Evolutionary conservation across 805 yeast species (phyloP).

Genomic region (Saturnispora silvae): DNA sequence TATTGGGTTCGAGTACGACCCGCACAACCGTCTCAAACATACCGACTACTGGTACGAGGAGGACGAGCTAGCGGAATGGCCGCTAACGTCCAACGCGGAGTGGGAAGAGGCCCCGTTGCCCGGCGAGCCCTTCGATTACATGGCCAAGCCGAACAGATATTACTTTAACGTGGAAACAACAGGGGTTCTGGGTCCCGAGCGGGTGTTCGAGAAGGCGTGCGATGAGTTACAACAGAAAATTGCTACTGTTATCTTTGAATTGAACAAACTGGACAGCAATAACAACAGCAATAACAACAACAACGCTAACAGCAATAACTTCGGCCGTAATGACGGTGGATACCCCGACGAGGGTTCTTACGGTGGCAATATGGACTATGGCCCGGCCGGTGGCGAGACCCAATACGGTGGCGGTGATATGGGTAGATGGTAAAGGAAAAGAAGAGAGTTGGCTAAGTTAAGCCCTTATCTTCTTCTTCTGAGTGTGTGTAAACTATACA

Average conservation of each 20-base stretch:
- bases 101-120: constrained; percentile 94
- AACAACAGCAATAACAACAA: not conserved
- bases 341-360: too few species aligned
- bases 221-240: constrained; percentile 80
- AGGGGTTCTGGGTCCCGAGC: constrained; percentile 81
- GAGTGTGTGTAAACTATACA: too few species aligned
- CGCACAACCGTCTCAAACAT: constrained; percentile 96
- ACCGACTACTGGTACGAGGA: constrained; percentile 96
- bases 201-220: constrained; percentile 78
- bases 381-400: constrained; percentile 8
- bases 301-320: not conserved
- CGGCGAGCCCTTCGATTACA: constrained; percentile 76
- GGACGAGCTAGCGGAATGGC: constrained; percentile 88
- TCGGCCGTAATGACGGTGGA: too few species aligned
- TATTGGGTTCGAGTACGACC: constrained; percentile 93
- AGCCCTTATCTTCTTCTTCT: not conserved
- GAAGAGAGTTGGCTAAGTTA: not conserved
- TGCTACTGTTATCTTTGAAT: constrained; percentile 73
- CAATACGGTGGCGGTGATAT: constrained; percentile 15
- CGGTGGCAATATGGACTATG: too few species aligned
- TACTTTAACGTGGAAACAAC: constrained; percentile 89
- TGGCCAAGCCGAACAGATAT: constrained; percentile 69
- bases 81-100: constrained; percentile 74
- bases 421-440: constrained; percentile 24
- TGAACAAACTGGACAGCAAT: constrained; percentile 34